phyloP scores from a whole-genome alignment of 2,329 filamentous ascomycete species.

The Alternaria viburni region DNA sequence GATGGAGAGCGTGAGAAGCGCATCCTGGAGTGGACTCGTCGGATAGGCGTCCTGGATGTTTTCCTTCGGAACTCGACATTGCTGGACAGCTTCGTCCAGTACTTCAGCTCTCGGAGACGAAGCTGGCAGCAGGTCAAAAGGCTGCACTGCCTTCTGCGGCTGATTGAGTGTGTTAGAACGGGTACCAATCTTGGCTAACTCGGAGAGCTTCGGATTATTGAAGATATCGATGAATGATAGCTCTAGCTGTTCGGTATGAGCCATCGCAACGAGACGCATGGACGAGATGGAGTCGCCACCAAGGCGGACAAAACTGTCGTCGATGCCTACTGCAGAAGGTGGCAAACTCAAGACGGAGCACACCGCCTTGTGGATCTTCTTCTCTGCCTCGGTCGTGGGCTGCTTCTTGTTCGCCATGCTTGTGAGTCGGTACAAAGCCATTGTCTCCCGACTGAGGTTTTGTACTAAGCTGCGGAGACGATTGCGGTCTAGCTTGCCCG shows the following conservation, averaged over 20 bases:
- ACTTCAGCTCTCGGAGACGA: slow-evolving; percentile 17
- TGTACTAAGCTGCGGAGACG: slow-evolving; percentile 34
- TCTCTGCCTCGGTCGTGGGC: slow-evolving; percentile 34
- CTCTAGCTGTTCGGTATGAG: slow-evolving; percentile 34
- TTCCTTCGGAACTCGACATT: slow-evolving; percentile 28
- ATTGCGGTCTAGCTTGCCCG: slow-evolving; percentile 44
- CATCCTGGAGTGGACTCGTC: slow-evolving; percentile 53
- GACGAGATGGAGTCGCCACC: slow-evolving; percentile 41
- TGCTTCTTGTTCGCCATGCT: slow-evolving; percentile 38
- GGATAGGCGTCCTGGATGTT: slow-evolving; percentile 50
- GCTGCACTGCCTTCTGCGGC: slow-evolving; percentile 18
- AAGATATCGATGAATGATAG: slow-evolving; percentile 43
- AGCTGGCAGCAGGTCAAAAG: slow-evolving; percentile 30
- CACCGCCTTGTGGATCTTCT: slow-evolving; percentile 40
- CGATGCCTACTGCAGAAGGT: slow-evolving; percentile 32
- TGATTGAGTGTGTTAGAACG: background rate
- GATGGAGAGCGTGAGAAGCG: slow-evolving; percentile 56
- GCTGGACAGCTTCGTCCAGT: slow-evolving; percentile 27
- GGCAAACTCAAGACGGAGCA: slow-evolving; percentile 36
- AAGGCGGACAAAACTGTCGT: slow-evolving; percentile 45
- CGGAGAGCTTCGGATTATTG: slow-evolving; percentile 37
- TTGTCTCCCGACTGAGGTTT: slow-evolving; percentile 35
- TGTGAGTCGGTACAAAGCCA: slow-evolving; percentile 38
- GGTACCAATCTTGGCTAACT: slow-evolving; percentile 35
- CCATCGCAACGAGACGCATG: slow-evolving; percentile 40